These are phyloP conservation scores for Domatiomyces globalis DNA, from an alignment of 2,329 filamentous ascomycete genomes.

Conservation along the genomic window DNA sequence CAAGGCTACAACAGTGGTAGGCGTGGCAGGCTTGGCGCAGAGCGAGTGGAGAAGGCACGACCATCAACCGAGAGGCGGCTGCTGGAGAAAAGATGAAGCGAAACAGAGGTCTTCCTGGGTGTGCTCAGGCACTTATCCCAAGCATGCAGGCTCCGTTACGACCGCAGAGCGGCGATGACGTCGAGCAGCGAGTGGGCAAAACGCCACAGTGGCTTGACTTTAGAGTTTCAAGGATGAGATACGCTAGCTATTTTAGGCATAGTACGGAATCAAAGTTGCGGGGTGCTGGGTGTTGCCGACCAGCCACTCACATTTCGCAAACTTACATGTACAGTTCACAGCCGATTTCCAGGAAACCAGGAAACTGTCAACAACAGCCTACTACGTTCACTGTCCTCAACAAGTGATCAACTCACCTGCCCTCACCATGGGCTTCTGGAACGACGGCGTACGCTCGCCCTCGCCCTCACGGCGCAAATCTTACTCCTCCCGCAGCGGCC, in stretches of 20 bases:
- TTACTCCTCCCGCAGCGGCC: constrained; percentile 18
- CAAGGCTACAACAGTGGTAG: not conserved
- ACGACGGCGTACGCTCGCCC: constrained; percentile 13
- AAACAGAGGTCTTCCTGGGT: too few relatives aligned
- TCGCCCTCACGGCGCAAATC: constrained; percentile 10
- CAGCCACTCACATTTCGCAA: too few relatives aligned
- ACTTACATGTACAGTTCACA: too few relatives aligned
- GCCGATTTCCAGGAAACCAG: too few relatives aligned
- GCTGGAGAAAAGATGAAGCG: too few relatives aligned
- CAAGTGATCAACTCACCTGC: not conserved
- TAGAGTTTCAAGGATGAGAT: not conserved
- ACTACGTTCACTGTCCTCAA: not conserved
- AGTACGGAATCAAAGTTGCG: too few relatives aligned
- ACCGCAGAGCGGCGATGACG: not conserved
- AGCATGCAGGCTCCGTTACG: not conserved
- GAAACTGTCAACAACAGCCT: too few relatives aligned
- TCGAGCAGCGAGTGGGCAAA: not conserved
- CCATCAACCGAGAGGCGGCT: too few relatives aligned
- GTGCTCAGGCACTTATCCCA: too few relatives aligned
- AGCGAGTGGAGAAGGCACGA: not conserved
- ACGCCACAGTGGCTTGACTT: not conserved
- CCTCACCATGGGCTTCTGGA: constrained; percentile 17
- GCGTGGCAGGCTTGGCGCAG: too few relatives aligned
- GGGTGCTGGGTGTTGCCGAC: too few relatives aligned
- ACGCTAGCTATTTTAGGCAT: not conserved